These are phyloP conservation scores for Fusarium avenaceum DNA, from an alignment of 2,329 filamentous ascomycete species.

Conservation along the genomic window DNA sequence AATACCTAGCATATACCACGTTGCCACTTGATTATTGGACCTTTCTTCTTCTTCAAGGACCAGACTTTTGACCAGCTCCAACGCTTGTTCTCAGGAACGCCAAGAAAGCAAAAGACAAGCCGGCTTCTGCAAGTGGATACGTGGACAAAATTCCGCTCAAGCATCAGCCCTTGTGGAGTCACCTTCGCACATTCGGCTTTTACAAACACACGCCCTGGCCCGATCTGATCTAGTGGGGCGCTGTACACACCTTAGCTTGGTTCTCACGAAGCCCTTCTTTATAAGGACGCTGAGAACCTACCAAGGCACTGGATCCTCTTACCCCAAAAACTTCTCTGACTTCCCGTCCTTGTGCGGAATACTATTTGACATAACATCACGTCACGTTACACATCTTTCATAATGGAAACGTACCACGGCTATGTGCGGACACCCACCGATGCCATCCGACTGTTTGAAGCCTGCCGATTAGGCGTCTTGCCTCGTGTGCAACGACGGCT, in stretches of 20 bases:
- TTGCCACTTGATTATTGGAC: conserved; percentile 26
- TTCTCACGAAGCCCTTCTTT: conserved; percentile 40
- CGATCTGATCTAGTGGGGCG: conserved; percentile 51
- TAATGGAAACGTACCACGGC: conserved; percentile 97
- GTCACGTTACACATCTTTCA: conserved; percentile 47
- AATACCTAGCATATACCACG: conserved; percentile 9
- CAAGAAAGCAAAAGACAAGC: conserved; percentile 43
- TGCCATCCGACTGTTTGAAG: conserved; percentile 98
- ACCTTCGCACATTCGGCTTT: conserved; percentile 41
- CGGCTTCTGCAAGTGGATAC: conserved; percentile 41
- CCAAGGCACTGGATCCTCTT: conserved; percentile 32
- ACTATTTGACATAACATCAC: conserved; percentile 30
- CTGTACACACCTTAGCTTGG: conserved; percentile 46
- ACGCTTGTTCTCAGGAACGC: conserved; percentile 39
- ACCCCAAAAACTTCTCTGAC: conserved; percentile 30
- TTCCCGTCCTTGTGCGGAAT: conserved; percentile 37
- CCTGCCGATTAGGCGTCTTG: conserved; percentile 88
- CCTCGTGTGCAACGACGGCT: conserved; percentile 92
- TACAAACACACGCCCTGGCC: conserved; percentile 40
- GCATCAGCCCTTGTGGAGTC: conserved; percentile 47
- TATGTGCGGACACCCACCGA: conserved; percentile 95
- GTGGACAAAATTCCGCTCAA: conserved; percentile 49
- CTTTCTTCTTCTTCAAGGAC: conserved; percentile 29
- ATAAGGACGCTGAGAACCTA: conserved; percentile 42
- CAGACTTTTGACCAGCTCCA: conserved; percentile 34